Conservation (phyloP, 495 filamentous ascomycete genomes). For the Neurospora sp. region DNA sequence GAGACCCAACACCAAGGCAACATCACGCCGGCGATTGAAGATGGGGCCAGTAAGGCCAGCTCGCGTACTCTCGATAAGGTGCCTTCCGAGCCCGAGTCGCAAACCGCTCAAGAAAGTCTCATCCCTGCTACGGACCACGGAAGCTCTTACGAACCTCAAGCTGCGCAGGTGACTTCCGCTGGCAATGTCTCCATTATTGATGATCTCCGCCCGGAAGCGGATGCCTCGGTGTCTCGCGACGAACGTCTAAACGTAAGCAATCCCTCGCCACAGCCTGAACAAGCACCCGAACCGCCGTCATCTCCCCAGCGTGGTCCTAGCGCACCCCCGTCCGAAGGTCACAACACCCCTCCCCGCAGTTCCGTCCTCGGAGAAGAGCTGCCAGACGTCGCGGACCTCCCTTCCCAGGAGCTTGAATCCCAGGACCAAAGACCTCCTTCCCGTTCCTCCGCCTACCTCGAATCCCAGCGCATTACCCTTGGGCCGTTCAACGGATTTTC, state of each 20-base stretch:
- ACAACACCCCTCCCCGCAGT: neutral
- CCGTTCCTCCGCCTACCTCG: neutral
- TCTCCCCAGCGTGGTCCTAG: neutral
- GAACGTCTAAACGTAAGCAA: constrained; percentile 12
- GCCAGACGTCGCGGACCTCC: neutral
- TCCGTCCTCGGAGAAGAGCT: neutral
- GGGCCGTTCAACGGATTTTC: constrained; percentile 21
- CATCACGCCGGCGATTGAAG: neutral
- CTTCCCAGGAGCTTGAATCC: neutral
- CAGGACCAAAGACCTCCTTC: neutral
- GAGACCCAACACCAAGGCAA: neutral
- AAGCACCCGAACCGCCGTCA: constrained; percentile 10
- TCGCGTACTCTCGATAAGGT: constrained; percentile 7
- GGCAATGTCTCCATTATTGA: constrained; percentile 10
- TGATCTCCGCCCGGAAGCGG: constrained; percentile 15
- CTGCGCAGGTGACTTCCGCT: neutral
- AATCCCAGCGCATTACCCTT: constrained; percentile 18
- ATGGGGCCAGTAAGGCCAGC: neutral
- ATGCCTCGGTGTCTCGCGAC: constrained; percentile 9
- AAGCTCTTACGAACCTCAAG: neutral
- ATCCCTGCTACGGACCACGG: constrained; percentile 9
- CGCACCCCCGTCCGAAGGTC: constrained; percentile 1
- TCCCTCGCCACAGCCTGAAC: constrained; percentile 20
- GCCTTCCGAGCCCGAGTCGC: constrained; percentile 1
- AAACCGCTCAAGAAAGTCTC: constrained; percentile 8